A percentile compares a stretch with the other conserved stretches of the same genome.
Conservation (phyloP, 2,329 filamentous ascomycete species). For the Neophaeococcomyces aloes region DNA sequence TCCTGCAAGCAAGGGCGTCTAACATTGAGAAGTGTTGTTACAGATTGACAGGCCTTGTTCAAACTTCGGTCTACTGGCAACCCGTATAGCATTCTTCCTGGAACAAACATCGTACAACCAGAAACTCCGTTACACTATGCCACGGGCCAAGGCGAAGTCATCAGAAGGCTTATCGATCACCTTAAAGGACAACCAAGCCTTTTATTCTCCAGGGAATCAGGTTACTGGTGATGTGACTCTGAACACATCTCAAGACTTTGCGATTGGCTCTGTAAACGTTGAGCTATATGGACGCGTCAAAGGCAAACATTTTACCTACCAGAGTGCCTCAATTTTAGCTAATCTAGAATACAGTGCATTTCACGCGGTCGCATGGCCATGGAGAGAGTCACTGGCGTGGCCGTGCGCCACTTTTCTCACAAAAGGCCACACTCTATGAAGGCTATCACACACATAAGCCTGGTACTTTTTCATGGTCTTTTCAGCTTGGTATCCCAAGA, state of each 20-base stretch:
- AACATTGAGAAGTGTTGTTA: no score
- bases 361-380: constrained; percentile 16
- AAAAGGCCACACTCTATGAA: constrained; percentile 14
- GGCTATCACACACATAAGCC: constrained; percentile 19
- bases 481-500: constrained; percentile 14
- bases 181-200: constrained; percentile 8
- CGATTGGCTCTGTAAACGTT: constrained; percentile 14
- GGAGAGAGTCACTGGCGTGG: constrained; percentile 13
- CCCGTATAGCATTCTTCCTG: no score
- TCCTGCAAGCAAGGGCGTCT: no score
- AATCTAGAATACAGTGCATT: constrained; percentile 4
- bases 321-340: not conserved
- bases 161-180: constrained; percentile 16
- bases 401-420: constrained; percentile 15
- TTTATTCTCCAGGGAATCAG: constrained; percentile 15
- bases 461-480: constrained; percentile 17
- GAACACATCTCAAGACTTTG: constrained; percentile 14
- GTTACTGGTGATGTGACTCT: constrained; percentile 15
- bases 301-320: constrained; percentile 2
- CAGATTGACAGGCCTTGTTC: no score
- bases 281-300: constrained; percentile 18
- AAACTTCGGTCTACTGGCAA: no score
- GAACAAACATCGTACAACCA: no score
- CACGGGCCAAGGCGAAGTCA: constrained; percentile 7
- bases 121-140: not conserved